phyloP scores from a whole-genome alignment of 305 asterid genomes.

The Solanum hybrid region DNA sequence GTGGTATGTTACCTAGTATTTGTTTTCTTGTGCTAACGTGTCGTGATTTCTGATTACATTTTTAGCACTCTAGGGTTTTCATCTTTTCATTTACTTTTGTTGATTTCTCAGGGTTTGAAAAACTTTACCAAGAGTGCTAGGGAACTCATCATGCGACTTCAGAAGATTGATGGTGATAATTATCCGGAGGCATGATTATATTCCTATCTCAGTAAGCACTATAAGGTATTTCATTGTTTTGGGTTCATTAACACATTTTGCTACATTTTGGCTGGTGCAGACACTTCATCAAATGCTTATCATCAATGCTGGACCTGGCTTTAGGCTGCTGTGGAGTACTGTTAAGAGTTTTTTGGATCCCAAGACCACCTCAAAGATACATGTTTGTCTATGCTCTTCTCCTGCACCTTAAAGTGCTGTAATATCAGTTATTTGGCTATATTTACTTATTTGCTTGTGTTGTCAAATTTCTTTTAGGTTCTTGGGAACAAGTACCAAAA shows the following conservation, averaged over 20 bases:
- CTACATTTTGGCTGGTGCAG: constrained; percentile 28
- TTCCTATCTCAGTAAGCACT: constrained; percentile 10
- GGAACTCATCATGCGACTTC: constrained; percentile 60
- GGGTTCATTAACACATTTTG: constrained; percentile 6
- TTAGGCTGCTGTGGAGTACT: constrained; percentile 57
- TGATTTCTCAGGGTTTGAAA: constrained; percentile 45
- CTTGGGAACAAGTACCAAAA: constrained; percentile 73
- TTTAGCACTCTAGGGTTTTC: not conserved
- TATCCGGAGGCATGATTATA: constrained; percentile 57
- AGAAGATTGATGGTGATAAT: constrained; percentile 74
- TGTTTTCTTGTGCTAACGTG: not conserved
- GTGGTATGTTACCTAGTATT: constrained; percentile 44
- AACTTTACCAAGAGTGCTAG: constrained; percentile 63
- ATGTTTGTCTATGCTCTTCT: constrained; percentile 33
- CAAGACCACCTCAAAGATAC: constrained; percentile 62
- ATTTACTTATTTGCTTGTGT: not conserved
- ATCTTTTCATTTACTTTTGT: not conserved
- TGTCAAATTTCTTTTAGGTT: constrained; percentile 34
- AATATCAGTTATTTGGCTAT: not conserved
- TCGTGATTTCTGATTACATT: not conserved
- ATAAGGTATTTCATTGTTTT: constrained; percentile 1
- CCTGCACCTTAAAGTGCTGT: not conserved
- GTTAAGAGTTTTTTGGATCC: constrained; percentile 63
- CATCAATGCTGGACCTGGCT: constrained; percentile 74
- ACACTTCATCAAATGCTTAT: constrained; percentile 80